Evolutionary conservation across 2,329 filamentous ascomycete genomes (phyloP), one percentile per base, ranked within the genome.

Genomic region (Exophiala sp.): DNA sequence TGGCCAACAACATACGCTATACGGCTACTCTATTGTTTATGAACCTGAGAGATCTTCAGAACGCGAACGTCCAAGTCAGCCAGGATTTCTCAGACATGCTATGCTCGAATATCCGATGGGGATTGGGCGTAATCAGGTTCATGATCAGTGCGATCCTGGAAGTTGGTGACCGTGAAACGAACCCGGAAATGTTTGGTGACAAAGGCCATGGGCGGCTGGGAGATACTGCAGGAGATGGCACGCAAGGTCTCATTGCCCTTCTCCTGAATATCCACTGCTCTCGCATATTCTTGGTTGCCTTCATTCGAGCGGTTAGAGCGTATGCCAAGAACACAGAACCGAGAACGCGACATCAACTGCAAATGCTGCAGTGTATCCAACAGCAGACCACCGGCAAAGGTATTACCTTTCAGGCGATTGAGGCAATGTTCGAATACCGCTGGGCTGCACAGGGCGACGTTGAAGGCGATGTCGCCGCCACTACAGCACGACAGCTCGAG

Each of bases 21-120:
- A 56, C 57, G 1, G 54, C 56, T 8, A 60, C 59, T 0, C 29
- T 61, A 14, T 44, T 62, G 34, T 55, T 57, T 20, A 55, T 59
- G 46, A 52, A 51, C 29, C 36, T 58, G 24, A 34, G 58, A 36
- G 58, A 62, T 12, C 49, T 60, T 29, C 52, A 58, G 24, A 57
- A 55, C 46, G 21, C 52, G 7, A 54, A 52, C 35, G 14, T 52
- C 7, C 42, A 53, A 38, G 36, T 57, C 20, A 49, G 36, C 21
- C 52, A 52, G 84, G 89, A 92, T 66, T 83, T 89, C 10, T 81
- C 92, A 2, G 82, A 85, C 38, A 82, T 85, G 41, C 74, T 95
- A 9, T 80, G 85, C 4, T 88, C 89, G 18, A 87, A 90, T 50
- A 83, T 87, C 3, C 85, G 82, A 65, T 96, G 91, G 91, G 82